Conservation (phyloP, 176 grass and related monocot genomes). For the Triticum turgidum region DNA sequence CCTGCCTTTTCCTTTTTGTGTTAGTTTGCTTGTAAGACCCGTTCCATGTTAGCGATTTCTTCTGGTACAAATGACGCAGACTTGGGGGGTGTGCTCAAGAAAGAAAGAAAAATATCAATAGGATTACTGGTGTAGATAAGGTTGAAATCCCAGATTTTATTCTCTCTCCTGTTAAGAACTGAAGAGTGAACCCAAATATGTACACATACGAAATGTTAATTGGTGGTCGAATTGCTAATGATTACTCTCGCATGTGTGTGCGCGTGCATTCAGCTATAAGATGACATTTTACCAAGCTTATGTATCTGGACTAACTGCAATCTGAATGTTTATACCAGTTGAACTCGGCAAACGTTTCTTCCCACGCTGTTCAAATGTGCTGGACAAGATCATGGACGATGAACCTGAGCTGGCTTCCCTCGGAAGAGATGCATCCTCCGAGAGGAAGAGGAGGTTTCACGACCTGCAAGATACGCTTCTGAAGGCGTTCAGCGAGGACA, state of each 20-base stretch:
- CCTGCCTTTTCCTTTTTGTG: neutral
- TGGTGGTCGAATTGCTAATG: neutral
- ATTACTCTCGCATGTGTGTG: neutral
- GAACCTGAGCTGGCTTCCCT: slow-evolving; percentile 38
- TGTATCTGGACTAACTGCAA: slow-evolving; percentile 5
- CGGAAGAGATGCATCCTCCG: slow-evolving; percentile 30
- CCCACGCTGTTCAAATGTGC: slow-evolving; percentile 62
- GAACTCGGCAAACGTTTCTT: slow-evolving; percentile 77
- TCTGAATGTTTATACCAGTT: slow-evolving; percentile 45
- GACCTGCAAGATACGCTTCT: slow-evolving; percentile 60
- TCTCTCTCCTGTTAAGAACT: neutral
- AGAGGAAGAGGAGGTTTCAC: slow-evolving; percentile 54
- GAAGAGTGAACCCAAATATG: no score
- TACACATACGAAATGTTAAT: neutral
- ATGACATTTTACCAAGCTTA: neutral
- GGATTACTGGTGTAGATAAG: neutral
- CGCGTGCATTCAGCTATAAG: neutral
- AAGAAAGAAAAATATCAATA: no score
- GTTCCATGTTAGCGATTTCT: no score
- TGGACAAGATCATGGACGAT: slow-evolving; percentile 77
- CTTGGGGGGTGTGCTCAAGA: no score
- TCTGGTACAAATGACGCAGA: no score
- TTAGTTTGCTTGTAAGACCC: no score
- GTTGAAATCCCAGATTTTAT: neutral
- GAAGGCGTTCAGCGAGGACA: slow-evolving; percentile 83